These are phyloP conservation scores for Tolypocladium nubicola DNA, from an alignment of 2,329 filamentous ascomycete genomes.

Conservation along the genomic window DNA sequence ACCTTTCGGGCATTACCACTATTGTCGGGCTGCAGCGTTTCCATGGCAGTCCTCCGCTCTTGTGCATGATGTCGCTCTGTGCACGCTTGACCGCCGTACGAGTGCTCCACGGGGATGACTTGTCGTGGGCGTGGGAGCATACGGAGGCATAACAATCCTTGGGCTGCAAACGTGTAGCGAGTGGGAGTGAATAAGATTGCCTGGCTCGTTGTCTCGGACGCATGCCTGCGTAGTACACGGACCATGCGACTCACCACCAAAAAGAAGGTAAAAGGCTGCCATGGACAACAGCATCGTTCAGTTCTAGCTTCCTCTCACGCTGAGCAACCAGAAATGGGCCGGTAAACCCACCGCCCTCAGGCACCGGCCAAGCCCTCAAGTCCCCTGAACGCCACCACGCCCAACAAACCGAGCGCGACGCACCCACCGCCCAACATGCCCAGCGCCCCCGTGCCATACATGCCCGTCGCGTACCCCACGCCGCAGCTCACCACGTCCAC, in stretches of 20 bases:
- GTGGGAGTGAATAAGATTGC: no score
- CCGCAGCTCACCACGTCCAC: neutral
- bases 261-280: no score
- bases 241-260: no score
- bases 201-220: no score
- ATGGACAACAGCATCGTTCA: neutral
- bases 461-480: neutral
- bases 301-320: neutral
- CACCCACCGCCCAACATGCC: neutral
- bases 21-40: neutral
- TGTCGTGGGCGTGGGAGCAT: no score
- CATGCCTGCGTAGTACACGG: no score
- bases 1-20: neutral
- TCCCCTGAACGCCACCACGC: neutral
- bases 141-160: no score
- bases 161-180: no score
- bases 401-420: neutral
- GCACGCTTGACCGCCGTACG: no score
- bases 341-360: neutral
- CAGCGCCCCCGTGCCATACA: neutral
- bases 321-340: neutral
- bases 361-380: neutral
- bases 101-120: no score
- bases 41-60: neutral
- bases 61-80: neutral